Conservation (phyloP, 768 basidiomycete species). For the Agaricus bisporus region DNA sequence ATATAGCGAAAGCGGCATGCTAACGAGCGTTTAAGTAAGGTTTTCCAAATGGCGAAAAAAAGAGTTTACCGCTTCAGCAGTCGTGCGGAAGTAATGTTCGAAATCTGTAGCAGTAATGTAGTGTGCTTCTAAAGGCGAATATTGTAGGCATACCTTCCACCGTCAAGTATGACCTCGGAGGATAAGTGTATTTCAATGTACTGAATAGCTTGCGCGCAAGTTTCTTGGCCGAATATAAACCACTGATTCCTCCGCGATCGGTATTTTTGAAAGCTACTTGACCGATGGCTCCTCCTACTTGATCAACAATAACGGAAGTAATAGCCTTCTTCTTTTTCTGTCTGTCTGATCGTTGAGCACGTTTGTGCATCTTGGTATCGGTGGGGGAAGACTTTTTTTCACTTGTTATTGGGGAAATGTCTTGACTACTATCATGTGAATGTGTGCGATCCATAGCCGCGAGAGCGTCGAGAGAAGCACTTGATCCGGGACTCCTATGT, state of each 20-base stretch:
- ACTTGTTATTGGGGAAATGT: conserved; percentile 2
- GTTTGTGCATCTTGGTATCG: conserved; percentile 1
- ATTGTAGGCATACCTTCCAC: conserved; percentile 48
- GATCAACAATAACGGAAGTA: conserved; percentile 66
- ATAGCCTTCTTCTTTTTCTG: conserved; percentile 45
- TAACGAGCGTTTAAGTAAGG: conserved; percentile 19
- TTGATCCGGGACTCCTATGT: conserved; percentile 34
- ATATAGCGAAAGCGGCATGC: conserved; percentile 64
- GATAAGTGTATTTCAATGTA: conserved; percentile 51
- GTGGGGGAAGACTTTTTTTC: conserved; percentile 5
- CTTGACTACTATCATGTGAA: neutral
- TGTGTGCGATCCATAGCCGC: conserved; percentile 4
- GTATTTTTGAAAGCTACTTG: conserved; percentile 65
- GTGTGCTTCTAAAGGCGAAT: neutral
- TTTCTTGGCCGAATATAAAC: conserved; percentile 58
- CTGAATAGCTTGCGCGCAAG: conserved; percentile 66
- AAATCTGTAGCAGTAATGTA: conserved; percentile 46
- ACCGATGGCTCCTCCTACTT: conserved; percentile 61
- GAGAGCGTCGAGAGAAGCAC: conserved; percentile 30
- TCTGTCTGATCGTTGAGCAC: conserved; percentile 19
- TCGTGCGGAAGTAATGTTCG: conserved; percentile 66
- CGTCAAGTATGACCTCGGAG: conserved; percentile 53
- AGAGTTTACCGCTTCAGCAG: conserved; percentile 59
- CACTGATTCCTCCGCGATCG: conserved; percentile 38
- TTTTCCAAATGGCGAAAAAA: neutral